A percentile compares a stretch with the other conserved stretches of the same genome.
Evolutionary conservation across 2,329 filamentous ascomycete genomes (phyloP).

Genomic region (Exophiala calicioides): DNA sequence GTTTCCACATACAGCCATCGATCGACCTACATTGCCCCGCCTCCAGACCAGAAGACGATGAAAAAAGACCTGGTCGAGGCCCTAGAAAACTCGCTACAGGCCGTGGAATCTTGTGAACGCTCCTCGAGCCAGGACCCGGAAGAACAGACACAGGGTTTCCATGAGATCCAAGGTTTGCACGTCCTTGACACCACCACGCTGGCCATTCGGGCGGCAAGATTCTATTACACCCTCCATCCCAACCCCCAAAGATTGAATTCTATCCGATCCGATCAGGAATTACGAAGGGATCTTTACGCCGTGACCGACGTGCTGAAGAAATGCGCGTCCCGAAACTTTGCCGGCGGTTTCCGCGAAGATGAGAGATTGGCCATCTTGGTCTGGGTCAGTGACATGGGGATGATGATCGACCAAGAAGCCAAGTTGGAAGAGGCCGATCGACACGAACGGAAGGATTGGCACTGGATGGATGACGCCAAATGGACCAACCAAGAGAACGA

Average conservation of each 20-base stretch:
- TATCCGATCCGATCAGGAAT: slow-evolving; percentile 83
- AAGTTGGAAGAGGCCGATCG: slow-evolving; percentile 73
- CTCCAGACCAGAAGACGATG: slow-evolving; percentile 78
- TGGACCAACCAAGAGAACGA: slow-evolving; percentile 72
- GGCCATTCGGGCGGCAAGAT: slow-evolving; percentile 91
- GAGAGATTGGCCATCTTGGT: slow-evolving; percentile 73
- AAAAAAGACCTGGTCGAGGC: slow-evolving; percentile 68
- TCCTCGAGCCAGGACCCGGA: slow-evolving; percentile 44
- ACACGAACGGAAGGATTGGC: slow-evolving; percentile 71
- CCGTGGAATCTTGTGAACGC: slow-evolving; percentile 51
- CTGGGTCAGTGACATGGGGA: slow-evolving; percentile 79
- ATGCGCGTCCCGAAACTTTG: slow-evolving; percentile 85
- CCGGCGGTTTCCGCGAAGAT: slow-evolving; percentile 74
- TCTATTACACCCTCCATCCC: slow-evolving; percentile 94
- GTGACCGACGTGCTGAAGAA: slow-evolving; percentile 90
- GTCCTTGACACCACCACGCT: slow-evolving; percentile 90
- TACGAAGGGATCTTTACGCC: slow-evolving; percentile 78
- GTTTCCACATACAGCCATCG: slow-evolving; percentile 92
- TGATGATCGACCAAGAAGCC: slow-evolving; percentile 75
- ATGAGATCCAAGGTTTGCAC: slow-evolving; percentile 87
- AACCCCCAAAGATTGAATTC: slow-evolving; percentile 79
- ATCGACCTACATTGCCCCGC: slow-evolving; percentile 76
- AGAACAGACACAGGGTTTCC: slow-evolving; percentile 63
- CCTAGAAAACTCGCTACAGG: slow-evolving; percentile 68
- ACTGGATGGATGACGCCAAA: slow-evolving; percentile 68